A percentile compares a stretch with the other conserved stretches of the same genome.
Evolutionary conservation across 2,329 filamentous ascomycete genomes (phyloP).

Genomic region (Fusarium circinatum): DNA sequence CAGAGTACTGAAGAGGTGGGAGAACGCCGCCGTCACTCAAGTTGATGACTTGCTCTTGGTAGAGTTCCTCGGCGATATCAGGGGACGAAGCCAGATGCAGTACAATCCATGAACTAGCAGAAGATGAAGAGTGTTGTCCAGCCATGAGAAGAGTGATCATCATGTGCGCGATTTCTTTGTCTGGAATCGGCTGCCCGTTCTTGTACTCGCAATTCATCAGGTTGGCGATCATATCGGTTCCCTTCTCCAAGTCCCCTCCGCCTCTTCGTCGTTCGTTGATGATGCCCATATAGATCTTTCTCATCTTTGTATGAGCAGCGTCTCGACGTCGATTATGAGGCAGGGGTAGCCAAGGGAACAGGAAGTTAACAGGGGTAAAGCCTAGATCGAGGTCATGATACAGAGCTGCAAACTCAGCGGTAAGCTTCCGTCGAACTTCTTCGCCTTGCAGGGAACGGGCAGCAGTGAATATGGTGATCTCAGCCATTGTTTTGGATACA

Average conservation of each 20-base stretch:
- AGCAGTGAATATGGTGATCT: slow-evolving; percentile 86
- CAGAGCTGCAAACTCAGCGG: slow-evolving; percentile 76
- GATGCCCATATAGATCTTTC: slow-evolving; percentile 75
- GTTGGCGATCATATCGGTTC: slow-evolving; percentile 80
- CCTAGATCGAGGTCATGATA: slow-evolving; percentile 83
- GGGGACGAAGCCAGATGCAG: slow-evolving; percentile 77
- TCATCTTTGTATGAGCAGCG: slow-evolving; percentile 75
- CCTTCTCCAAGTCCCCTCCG: slow-evolving; percentile 53
- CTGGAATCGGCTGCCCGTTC: slow-evolving; percentile 73
- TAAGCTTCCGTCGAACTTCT: slow-evolving; percentile 78
- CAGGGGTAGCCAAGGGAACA: slow-evolving; percentile 81
- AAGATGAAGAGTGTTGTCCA: slow-evolving; percentile 83
- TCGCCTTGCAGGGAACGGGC: slow-evolving; percentile 79
- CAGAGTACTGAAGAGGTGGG: slow-evolving; percentile 66
- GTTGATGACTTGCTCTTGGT: slow-evolving; percentile 70
- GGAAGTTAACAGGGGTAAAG: slow-evolving; percentile 84
- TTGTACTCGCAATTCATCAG: slow-evolving; percentile 83
- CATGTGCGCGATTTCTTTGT: slow-evolving; percentile 83
- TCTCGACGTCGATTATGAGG: slow-evolving; percentile 81
- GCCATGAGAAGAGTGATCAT: slow-evolving; percentile 90
- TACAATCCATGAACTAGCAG: slow-evolving; percentile 81
- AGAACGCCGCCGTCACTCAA: slow-evolving; percentile 61
- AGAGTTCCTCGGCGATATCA: slow-evolving; percentile 75
- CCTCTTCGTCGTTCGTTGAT: slow-evolving; percentile 69
- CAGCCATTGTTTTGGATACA: slow-evolving; percentile 73